A percentile compares a stretch with the other conserved stretches of the same genome.
Conservation (phyloP, 306 rosid species). For the Psophocarpus tetragonolobus region DNA sequence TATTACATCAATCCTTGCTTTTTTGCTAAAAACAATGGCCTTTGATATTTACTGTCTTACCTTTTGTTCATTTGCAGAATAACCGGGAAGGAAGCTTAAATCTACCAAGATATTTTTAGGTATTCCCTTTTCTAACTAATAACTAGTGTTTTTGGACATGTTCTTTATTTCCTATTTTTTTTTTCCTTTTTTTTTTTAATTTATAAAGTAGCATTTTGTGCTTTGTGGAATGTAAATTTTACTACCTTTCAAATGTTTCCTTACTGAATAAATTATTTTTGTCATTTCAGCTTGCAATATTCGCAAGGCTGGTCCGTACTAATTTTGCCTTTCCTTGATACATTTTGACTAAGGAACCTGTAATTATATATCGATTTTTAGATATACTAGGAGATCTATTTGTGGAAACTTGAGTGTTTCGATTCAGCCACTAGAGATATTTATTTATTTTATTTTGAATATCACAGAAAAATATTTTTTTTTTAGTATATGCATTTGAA, state of each 20-base stretch:
- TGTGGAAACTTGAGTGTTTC: slow-evolving; percentile 12
- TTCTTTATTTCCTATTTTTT: neutral
- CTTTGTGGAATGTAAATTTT: no score
- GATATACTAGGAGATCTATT: slow-evolving; percentile 33
- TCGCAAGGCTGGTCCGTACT: slow-evolving; percentile 28
- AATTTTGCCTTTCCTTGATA: slow-evolving; percentile 34
- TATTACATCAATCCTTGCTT: neutral
- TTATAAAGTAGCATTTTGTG: neutral
- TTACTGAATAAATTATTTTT: neutral
- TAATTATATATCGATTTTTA: slow-evolving; percentile 20
- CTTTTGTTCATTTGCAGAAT: slow-evolving; percentile 58
- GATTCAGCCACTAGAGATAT: slow-evolving; percentile 2
- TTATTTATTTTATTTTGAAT: neutral
- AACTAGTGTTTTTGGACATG: neutral
- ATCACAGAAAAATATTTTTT: neutral
- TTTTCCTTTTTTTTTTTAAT: no score
- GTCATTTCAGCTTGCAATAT: slow-evolving; percentile 39
- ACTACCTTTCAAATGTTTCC: no score
- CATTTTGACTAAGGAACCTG: slow-evolving; percentile 20
- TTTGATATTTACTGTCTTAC: slow-evolving; percentile 13
- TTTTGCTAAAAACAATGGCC: neutral
- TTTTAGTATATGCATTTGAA: neutral
- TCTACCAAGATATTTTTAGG: slow-evolving; percentile 41
- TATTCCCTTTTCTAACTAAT: slow-evolving; percentile 32
- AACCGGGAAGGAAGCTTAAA: slow-evolving; percentile 86